Evolutionary conservation across 2,329 filamentous ascomycete species (phyloP).

Genomic region (Chalaropsis thielavioides): DNA sequence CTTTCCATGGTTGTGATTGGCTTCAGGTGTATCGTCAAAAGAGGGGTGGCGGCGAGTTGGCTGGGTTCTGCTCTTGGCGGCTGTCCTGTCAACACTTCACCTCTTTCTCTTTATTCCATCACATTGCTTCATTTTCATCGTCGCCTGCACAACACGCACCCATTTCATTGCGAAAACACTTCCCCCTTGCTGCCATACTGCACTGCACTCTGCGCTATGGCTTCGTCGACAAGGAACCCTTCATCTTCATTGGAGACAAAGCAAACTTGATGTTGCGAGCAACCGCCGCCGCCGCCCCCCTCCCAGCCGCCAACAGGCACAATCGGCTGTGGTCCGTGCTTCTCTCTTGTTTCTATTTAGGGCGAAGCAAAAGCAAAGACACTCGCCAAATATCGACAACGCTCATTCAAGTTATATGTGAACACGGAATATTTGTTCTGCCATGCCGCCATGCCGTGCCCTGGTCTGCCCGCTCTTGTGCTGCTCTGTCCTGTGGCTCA

Average conservation of each 20-base stretch:
- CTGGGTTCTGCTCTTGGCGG: too few species aligned
- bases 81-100: too few species aligned
- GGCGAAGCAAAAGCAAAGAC: background rate
- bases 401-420: background rate
- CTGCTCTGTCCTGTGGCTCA: background rate
- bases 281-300: background rate
- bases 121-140: too few species aligned
- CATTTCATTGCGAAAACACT: too few species aligned
- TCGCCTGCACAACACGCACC: too few species aligned
- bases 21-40: background rate
- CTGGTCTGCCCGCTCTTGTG: background rate
- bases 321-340: background rate
- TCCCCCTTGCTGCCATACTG: too few species aligned
- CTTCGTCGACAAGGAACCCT: too few species aligned
- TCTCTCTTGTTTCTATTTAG: slow-evolving; percentile 1
- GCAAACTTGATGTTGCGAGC: background rate
- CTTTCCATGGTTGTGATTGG: background rate
- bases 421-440: background rate
- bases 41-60: background rate
- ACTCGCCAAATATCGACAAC: background rate
- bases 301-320: background rate
- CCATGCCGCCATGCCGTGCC: background rate
- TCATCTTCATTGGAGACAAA: too few species aligned
- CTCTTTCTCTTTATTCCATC: too few species aligned
- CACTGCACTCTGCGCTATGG: too few species aligned